Conservation (phyloP, 2,329 filamentous ascomycete genomes). For the Clarireedia paspali region DNA sequence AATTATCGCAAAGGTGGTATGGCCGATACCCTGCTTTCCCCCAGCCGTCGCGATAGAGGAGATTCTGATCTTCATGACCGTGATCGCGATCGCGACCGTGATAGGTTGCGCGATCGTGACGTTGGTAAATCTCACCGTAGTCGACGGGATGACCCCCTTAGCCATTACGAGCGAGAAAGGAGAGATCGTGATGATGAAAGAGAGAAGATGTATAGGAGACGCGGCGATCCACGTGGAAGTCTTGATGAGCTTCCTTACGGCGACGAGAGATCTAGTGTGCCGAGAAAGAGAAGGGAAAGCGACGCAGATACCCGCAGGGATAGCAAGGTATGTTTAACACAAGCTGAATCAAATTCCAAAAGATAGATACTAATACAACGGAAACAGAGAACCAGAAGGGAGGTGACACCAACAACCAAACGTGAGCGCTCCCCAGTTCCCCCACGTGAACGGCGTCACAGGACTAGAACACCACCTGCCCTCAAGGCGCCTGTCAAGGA, state of each 20-base stretch:
- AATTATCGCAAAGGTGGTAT: constrained; percentile 78
- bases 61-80: constrained; percentile 33
- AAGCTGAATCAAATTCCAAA: neutral
- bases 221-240: constrained; percentile 65
- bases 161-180: constrained; percentile 77
- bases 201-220: constrained; percentile 79
- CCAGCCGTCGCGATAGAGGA: constrained; percentile 25
- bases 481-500: constrained; percentile 32
- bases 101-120: constrained; percentile 27
- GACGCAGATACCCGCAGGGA: constrained; percentile 59
- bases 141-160: constrained; percentile 52
- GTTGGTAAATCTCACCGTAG: constrained; percentile 36
- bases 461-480: constrained; percentile 47
- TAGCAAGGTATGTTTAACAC: constrained; percentile 42
- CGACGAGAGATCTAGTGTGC: constrained; percentile 56
- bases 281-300: constrained; percentile 72
- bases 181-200: constrained; percentile 84
- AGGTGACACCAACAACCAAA: constrained; percentile 36
- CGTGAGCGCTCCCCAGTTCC: constrained; percentile 51
- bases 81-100: constrained; percentile 31
- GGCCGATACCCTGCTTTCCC: constrained; percentile 53
- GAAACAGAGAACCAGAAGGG: constrained; percentile 48
- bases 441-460: constrained; percentile 47
- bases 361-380: constrained; percentile 10
- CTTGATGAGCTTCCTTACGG: constrained; percentile 90